phyloP scores from a whole-genome alignment of 192 early-diverging fungal genomes.

The Funneliformis mosseae region DNA sequence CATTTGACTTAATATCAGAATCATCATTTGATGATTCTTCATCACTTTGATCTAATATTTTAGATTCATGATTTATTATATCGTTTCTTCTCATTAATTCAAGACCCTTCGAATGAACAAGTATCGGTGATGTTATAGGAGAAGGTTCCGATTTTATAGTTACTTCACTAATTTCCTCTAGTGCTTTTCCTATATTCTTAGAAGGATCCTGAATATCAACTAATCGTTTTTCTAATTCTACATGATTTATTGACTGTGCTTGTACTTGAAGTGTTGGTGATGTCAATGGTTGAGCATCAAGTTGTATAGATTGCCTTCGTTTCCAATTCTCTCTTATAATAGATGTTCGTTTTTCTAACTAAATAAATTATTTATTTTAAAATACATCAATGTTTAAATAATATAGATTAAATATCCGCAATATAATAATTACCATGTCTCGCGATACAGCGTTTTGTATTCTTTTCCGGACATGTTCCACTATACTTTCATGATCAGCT shows the following conservation, averaged over 20 bases:
- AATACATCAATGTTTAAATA: not conserved
- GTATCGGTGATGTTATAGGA: not conserved
- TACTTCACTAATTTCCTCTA: not conserved
- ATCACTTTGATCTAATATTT: not conserved
- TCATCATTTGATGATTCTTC: not conserved
- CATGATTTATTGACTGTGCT: not conserved
- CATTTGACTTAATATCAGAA: not conserved
- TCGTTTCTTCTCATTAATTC: not conserved
- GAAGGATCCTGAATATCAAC: not conserved
- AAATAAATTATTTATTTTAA: not conserved
- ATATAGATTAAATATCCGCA: not conserved
- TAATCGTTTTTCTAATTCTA: not conserved
- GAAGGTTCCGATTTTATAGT: not conserved
- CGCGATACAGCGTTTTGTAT: not conserved
- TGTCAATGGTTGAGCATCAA: not conserved
- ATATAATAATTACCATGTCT: not conserved
- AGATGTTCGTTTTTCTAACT: not conserved
- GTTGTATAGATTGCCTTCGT: not conserved
- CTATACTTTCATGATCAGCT: not conserved
- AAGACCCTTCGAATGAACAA: not conserved
- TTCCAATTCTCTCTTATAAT: constrained; percentile 24
- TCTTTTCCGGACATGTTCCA: not conserved
- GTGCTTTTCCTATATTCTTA: not conserved
- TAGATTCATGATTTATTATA: not conserved
- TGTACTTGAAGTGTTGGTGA: not conserved